Percentiles rank a stretch among this genome's conserved stretches.
Evolutionary conservation across 345 rosid species (phyloP).

Genomic region (Bretschneidera sinensis): DNA sequence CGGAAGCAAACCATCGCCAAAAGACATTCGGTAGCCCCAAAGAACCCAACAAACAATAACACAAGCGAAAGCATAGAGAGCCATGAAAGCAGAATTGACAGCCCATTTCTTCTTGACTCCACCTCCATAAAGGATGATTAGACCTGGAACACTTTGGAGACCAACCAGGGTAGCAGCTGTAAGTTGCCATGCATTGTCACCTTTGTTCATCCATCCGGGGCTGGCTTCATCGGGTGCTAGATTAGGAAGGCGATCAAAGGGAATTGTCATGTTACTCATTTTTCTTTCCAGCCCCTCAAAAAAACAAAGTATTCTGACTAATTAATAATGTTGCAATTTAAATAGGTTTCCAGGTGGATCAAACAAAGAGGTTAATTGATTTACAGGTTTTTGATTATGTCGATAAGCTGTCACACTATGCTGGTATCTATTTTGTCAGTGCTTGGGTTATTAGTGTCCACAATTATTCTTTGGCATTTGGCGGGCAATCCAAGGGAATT

Average conservation of each 20-base stretch:
- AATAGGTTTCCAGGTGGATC: too few species aligned
- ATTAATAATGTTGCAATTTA: too few species aligned
- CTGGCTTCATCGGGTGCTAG: slow-evolving; percentile 17
- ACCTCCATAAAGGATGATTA: slow-evolving; percentile 38
- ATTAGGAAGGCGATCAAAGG: not conserved
- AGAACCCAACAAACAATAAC: slow-evolving; percentile 36
- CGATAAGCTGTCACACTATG: too few species aligned
- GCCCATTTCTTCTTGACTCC: slow-evolving; percentile 42
- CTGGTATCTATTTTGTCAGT: too few species aligned
- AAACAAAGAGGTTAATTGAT: too few species aligned
- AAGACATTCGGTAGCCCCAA: slow-evolving; percentile 40
- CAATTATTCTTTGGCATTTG: too few species aligned
- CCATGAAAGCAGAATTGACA: slow-evolving; percentile 46
- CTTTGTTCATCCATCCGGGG: slow-evolving; percentile 41
- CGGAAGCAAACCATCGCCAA: slow-evolving; percentile 20
- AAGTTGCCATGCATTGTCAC: slow-evolving; percentile 50
- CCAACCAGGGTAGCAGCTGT: slow-evolving; percentile 39
- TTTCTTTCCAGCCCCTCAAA: too few species aligned
- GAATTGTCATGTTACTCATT: too few species aligned
- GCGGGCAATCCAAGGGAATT: too few species aligned
- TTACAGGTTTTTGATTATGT: too few species aligned
- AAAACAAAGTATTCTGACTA: too few species aligned
- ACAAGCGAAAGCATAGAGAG: slow-evolving; percentile 40
- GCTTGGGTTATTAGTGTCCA: too few species aligned
- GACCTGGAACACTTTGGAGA: slow-evolving; percentile 39